Conservation (phyloP, 169 alveolate genomes). For the Plasmodium coatneyi region DNA sequence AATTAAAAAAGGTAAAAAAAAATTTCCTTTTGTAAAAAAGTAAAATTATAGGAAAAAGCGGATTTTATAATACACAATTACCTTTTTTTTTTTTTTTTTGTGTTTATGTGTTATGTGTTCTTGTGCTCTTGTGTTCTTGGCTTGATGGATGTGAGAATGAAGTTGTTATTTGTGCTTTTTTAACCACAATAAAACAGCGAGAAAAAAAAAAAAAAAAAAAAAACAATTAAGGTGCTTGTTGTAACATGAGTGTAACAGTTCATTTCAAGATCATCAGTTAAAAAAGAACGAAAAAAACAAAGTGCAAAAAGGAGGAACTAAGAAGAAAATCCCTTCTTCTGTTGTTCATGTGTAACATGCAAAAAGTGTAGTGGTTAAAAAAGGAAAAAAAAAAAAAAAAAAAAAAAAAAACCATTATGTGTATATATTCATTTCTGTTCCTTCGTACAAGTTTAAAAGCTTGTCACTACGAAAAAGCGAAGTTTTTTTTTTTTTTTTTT, state of each 20-base stretch:
- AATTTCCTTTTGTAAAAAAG: neutral
- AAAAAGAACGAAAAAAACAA: slow-evolving; percentile 5
- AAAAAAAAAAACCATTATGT: neutral
- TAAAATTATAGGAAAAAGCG: slow-evolving; percentile 25
- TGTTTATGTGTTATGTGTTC: too few relatives aligned
- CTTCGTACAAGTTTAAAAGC: neutral
- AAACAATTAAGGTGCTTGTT: slow-evolving; percentile 22
- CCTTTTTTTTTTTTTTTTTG: slow-evolving; percentile 13
- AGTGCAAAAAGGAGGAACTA: slow-evolving; percentile 42
- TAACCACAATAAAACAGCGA: neutral
- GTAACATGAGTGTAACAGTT: neutral
- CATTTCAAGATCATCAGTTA: slow-evolving; percentile 32
- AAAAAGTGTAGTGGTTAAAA: neutral
- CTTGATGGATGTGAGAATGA: neutral
- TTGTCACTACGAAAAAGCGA: neutral
- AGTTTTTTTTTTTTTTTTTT: neutral
- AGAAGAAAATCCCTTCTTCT: slow-evolving; percentile 2
- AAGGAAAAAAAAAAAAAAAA: neutral
- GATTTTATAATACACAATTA: neutral
- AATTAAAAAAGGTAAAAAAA: neutral
- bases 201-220: slow-evolving; percentile 22
- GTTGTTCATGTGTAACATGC: neutral
- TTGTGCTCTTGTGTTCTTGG: neutral
- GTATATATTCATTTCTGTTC: neutral
- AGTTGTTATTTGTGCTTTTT: neutral